phyloP scores from a whole-genome alignment of 139 green algal species.

The Picochlorum sp. region DNA sequence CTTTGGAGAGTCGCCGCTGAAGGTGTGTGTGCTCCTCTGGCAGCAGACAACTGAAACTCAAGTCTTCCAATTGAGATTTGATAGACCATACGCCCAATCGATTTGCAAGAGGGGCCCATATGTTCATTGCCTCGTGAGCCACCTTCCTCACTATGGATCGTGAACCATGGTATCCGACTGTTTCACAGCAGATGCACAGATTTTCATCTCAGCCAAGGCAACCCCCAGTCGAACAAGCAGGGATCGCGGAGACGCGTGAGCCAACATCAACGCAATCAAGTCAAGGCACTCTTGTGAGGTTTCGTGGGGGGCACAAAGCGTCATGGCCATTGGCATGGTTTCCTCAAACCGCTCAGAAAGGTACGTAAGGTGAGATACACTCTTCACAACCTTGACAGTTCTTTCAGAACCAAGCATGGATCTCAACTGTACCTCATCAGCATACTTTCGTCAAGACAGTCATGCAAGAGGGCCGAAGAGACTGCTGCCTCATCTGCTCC shows the following conservation, averaged over 20 bases:
- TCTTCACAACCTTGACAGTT: constrained; percentile 38
- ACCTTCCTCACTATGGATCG: background rate
- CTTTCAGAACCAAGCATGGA: constrained; percentile 35
- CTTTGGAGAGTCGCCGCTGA: constrained; percentile 3
- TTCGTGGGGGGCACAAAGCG: background rate
- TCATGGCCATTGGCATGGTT: constrained; percentile 18
- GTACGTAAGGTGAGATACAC: constrained; percentile 37
- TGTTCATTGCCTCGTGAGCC: constrained; percentile 59
- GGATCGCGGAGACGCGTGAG: constrained; percentile 51
- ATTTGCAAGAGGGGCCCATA: constrained; percentile 81
- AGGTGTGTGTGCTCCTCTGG: constrained; percentile 36
- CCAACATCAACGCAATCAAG: constrained; percentile 57
- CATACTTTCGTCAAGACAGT: constrained; percentile 41
- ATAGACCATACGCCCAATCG: constrained; percentile 79
- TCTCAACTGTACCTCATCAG: constrained; percentile 37
- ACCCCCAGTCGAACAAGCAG: constrained; percentile 82
- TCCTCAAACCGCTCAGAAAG: constrained; percentile 40
- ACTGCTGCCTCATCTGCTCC: constrained; percentile 55
- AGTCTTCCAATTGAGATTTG: constrained; percentile 89
- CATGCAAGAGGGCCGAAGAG: constrained; percentile 51
- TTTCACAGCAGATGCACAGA: constrained; percentile 37
- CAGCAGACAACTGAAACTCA: constrained; percentile 62
- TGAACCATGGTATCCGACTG: background rate
- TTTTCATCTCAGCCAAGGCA: constrained; percentile 64
- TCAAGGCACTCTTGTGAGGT: background rate